Evolutionary conservation across 2,329 filamentous ascomycete genomes (phyloP).

Genomic region (Aspergillus alliaceus): DNA sequence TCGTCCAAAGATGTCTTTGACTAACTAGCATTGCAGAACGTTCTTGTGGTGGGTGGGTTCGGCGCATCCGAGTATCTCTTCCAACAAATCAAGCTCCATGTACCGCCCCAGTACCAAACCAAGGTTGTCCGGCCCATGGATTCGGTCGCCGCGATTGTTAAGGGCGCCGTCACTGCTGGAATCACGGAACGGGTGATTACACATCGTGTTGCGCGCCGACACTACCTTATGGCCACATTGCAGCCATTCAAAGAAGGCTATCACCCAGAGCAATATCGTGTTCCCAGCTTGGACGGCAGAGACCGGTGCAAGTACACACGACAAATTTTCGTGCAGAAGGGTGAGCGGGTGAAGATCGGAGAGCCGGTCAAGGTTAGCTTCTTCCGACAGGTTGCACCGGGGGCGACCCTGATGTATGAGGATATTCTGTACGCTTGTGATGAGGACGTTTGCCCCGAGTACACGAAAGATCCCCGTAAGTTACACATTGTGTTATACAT

Average conservation of each 20-base stretch:
- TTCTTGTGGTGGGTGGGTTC: slow-evolving; percentile 95
- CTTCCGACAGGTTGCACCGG: slow-evolving; percentile 95
- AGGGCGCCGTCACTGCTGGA: slow-evolving; percentile 94
- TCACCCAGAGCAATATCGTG: slow-evolving; percentile 96
- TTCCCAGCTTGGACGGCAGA: slow-evolving; percentile 93
- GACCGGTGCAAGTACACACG: slow-evolving; percentile 98
- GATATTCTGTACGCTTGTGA: slow-evolving; percentile 97
- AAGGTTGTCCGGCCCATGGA: slow-evolving; percentile 99
- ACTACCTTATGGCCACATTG: slow-evolving; percentile 98
- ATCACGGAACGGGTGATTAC: slow-evolving; percentile 97
- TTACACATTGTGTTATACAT: slow-evolving; percentile 30
- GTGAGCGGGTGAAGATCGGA: slow-evolving; percentile 97
- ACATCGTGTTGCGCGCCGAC: slow-evolving; percentile 91
- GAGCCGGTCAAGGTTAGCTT: slow-evolving; percentile 99
- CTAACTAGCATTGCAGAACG: slow-evolving; percentile 60
- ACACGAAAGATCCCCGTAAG: slow-evolving; percentile 98
- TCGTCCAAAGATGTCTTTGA: not conserved
- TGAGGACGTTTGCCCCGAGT: slow-evolving; percentile 96
- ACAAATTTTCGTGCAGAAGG: slow-evolving; percentile 98
- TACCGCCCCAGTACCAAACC: slow-evolving; percentile 95
- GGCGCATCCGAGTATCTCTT: slow-evolving; percentile 98
- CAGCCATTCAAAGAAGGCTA: slow-evolving; percentile 99
- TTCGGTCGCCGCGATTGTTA: slow-evolving; percentile 96
- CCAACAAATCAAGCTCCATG: slow-evolving; percentile 98
- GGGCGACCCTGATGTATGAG: slow-evolving; percentile 98